Percentiles rank a stretch among this genome's conserved stretches.
phyloP scores from a whole-genome alignment of 306 rosid genomes.

The cucumber (Cucumis sativus) region Cucumber_9930_V3 NC_026656.2:23935501-23936000 shows the following conservation, averaged over 20 bases:
- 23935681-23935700: slow-evolving; percentile 67
- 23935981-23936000: slow-evolving; percentile 24
- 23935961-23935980: slow-evolving; percentile 20
- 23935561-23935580: slow-evolving; percentile 84
- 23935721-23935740: slow-evolving; percentile 72
- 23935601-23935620: slow-evolving; percentile 73
- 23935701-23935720: slow-evolving; percentile 73
- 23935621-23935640: slow-evolving; percentile 92
- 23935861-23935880: slow-evolving; percentile 28
- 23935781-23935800: slow-evolving; percentile 62
- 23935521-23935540: slow-evolving; percentile 82
- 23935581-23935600: slow-evolving; percentile 76
- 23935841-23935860: slow-evolving; percentile 36
- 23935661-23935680: slow-evolving; percentile 76
- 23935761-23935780: slow-evolving; percentile 56
- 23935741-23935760: slow-evolving; percentile 58
- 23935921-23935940: slow-evolving; percentile 23
- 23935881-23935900: not conserved
- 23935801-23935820: slow-evolving; percentile 47
- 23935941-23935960: slow-evolving; percentile 27
- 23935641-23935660: slow-evolving; percentile 72
- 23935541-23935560: slow-evolving; percentile 87
- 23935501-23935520: slow-evolving; percentile 9
- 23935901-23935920: slow-evolving; percentile 13
- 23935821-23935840: slow-evolving; percentile 53